Evolutionary conservation across 495 filamentous ascomycete genomes (phyloP).

Genomic region (Aspergillus bertholletiae): DNA sequence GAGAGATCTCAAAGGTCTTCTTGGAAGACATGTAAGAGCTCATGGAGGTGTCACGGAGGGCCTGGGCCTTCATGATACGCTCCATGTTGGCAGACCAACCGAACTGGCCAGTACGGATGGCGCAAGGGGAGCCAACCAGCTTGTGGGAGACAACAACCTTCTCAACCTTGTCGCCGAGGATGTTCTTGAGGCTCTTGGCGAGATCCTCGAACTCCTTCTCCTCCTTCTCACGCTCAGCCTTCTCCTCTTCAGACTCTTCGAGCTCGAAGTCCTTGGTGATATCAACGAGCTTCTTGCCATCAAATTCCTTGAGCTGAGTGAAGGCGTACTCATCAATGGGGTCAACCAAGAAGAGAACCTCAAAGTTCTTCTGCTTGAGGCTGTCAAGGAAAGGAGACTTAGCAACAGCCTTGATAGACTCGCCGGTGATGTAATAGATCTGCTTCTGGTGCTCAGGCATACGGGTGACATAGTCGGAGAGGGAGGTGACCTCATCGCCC

Average conservation of each 20-base stretch:
- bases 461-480: constrained; percentile 94
- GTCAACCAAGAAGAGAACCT: constrained; percentile 98
- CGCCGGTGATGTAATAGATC: constrained; percentile 99
- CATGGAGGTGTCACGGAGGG: constrained; percentile 99
- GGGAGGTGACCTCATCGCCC: constrained; percentile 90
- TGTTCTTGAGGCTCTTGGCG: constrained; percentile 96
- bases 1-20: constrained; percentile 99
- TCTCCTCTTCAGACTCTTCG: constrained; percentile 99
- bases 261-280: constrained; percentile 99
- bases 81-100: constrained; percentile 99
- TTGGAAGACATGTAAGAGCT: constrained; percentile 99
- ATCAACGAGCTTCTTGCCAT: constrained; percentile 99
- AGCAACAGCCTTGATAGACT: constrained; percentile 95
- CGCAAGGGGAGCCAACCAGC: constrained; percentile 90
- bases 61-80: constrained; percentile 99
- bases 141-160: constrained; percentile 99
- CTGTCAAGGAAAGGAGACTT: constrained; percentile 99
- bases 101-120: constrained; percentile 99
- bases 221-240: constrained; percentile 90
- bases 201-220: constrained; percentile 96
- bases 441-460: constrained; percentile 99
- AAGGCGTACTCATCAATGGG: constrained; percentile 99
- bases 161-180: constrained; percentile 99
- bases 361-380: constrained; percentile 99
- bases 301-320: constrained; percentile 99